Base-by-base conservation (phyloP, 2,329 filamentous ascomycete species). In the Tolypocladium tropicale region DNA sequence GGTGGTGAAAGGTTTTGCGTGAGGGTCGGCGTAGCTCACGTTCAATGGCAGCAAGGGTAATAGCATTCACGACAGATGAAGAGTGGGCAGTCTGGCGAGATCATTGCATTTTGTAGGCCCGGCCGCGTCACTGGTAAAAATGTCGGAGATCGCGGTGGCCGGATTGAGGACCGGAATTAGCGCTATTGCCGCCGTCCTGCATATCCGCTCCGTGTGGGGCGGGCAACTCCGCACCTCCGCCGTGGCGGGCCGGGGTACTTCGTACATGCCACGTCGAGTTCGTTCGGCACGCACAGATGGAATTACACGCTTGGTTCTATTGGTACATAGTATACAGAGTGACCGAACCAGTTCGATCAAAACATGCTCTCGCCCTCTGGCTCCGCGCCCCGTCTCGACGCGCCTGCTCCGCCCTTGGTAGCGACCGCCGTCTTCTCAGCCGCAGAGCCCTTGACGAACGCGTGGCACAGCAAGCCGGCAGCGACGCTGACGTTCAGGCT, bases 401-500 rank as follows among this genome's bases (percentile, higher is more conserved):
- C 6, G 5, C 34, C 28, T 14, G 10, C 54, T n/a, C 18, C 14
- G 28, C 6, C 28, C 46, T 21, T 30, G 49, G 48, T 30, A 14
- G 18, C 37, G 6, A n/a, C 59, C 52, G 62, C 59, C 14, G 64
- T 54, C 52, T 52, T 43, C 11, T 55, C 53, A 46, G 32, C 25
- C n/a, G 41, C 32, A 16, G 53, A 21, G 37, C 57, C 69, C 64
- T 73, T 79, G 64, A 89, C 67, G 65, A 94, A 90, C 0, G 85
- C 77, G 60, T 85, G 80, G 59, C 85, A 86, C 53, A 97, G 73
- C 52, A 97, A 74, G 1, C 84, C 90, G 7, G 89, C 84, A 1
- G 94, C 93, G 23, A 95, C 92, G 66, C 89, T 90, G 41, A 97
- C 94, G 68, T 99, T 97, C 68, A 99, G 73, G 69, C 91, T 96